These are phyloP conservation scores for Aspergillus haitiensis DNA, from an alignment of 495 filamentous ascomycete genomes.

Conservation along the genomic window DNA sequence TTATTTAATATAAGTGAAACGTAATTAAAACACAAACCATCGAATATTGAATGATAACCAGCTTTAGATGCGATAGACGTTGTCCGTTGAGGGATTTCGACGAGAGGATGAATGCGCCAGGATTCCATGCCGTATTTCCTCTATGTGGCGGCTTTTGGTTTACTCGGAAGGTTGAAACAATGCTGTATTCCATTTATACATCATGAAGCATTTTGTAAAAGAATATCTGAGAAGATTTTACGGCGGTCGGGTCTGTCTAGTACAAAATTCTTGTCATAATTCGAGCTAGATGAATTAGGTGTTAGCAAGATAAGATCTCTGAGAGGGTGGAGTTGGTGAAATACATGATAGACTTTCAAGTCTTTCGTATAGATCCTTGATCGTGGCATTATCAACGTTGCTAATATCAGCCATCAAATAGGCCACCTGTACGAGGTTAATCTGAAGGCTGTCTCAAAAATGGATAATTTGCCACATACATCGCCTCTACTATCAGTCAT, in stretches of 20 bases:
- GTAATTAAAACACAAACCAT: not conserved
- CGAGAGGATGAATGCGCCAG: not conserved
- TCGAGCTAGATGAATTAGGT: constrained; percentile 52
- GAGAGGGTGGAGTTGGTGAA: constrained; percentile 2
- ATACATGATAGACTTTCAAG: constrained; percentile 80
- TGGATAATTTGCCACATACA: constrained; percentile 42
- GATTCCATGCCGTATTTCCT: too few relatives aligned
- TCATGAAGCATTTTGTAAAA: too few relatives aligned
- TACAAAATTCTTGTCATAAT: constrained; percentile 89
- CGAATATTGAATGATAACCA: not conserved
- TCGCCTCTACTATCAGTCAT: constrained; percentile 94
- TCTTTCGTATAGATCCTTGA: constrained; percentile 79
- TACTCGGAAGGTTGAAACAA: too few relatives aligned
- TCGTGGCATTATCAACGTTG: constrained; percentile 72
- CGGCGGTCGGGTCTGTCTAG: constrained; percentile 37
- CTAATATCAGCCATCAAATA: constrained; percentile 99
- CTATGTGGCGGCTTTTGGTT: too few relatives aligned
- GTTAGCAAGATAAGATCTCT: constrained; percentile 11
- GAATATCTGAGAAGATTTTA: too few relatives aligned
- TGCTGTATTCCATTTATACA: too few relatives aligned
- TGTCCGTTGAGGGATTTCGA: constrained; percentile 21
- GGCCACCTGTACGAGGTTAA: constrained; percentile 59
- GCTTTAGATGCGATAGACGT: constrained; percentile 6
- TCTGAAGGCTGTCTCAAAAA: not conserved
- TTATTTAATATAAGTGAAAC: not conserved